Conservation (phyloP, 139 green algal species). For the Limnomonas spitsbergensis region DNA sequence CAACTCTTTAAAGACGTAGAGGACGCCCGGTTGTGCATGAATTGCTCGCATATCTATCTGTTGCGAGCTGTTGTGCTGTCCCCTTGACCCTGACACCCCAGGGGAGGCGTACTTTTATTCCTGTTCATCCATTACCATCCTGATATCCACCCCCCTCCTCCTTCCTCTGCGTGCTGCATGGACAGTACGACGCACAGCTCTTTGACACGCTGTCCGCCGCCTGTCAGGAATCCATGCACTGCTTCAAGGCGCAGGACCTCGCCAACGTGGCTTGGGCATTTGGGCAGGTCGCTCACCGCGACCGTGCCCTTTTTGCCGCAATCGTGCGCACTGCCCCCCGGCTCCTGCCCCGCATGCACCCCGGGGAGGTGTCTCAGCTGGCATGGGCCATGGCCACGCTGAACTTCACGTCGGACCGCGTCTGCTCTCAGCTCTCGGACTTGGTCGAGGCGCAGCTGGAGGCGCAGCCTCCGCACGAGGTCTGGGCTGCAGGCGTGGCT, state of each 20-base stretch:
- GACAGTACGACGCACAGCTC: not conserved
- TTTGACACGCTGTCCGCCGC: not conserved
- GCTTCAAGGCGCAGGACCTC: not conserved
- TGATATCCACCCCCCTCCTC: too few relatives aligned
- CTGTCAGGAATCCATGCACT: not conserved
- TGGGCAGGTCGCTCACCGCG: not conserved
- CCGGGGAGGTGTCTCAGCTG: conserved; percentile 4
- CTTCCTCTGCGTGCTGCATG: too few relatives aligned
- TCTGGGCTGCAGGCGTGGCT: not conserved
- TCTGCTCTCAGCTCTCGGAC: not conserved
- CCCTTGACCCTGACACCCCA: too few relatives aligned
- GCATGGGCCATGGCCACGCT: conserved; percentile 5
- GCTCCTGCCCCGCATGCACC: not conserved
- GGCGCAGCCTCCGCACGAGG: too few relatives aligned
- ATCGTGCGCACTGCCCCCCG: not conserved
- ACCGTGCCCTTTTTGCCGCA: not conserved
- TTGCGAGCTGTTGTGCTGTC: too few relatives aligned
- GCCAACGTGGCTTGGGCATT: not conserved
- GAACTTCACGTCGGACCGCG: not conserved
- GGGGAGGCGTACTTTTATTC: too few relatives aligned
- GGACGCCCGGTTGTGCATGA: too few relatives aligned
- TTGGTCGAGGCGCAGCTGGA: not conserved
- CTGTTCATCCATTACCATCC: too few relatives aligned
- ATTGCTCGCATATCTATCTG: too few relatives aligned
- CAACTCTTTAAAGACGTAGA: too few relatives aligned